Evolutionary conservation across 2,329 filamentous ascomycete genomes (phyloP).

Genomic region (Ophiocordyceps polyrhachis-furcata): DNA sequence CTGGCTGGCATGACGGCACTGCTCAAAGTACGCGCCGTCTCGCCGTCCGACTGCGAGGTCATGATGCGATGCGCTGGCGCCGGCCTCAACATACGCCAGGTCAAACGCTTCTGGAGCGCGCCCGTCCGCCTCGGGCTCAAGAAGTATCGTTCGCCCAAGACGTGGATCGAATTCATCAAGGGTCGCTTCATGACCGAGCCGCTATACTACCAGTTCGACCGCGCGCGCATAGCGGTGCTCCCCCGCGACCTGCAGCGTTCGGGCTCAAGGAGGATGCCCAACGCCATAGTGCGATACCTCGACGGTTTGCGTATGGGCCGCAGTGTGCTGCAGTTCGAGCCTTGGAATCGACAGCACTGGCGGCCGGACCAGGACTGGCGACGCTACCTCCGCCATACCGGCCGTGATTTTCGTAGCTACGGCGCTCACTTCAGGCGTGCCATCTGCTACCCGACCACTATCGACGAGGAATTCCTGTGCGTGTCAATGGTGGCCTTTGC

Average conservation of each 20-base stretch:
- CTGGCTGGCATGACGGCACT: conserved; percentile 17
- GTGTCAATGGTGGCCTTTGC: conserved; percentile 22
- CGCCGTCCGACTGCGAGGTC: conserved; percentile 22
- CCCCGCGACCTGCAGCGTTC: conserved; percentile 18
- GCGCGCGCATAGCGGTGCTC: conserved; percentile 17
- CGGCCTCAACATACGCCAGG: conserved; percentile 16
- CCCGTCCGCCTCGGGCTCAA: conserved; percentile 11
- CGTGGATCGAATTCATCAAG: conserved; percentile 27
- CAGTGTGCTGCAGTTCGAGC: conserved; percentile 9
- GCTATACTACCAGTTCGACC: conserved; percentile 27
- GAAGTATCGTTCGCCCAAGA: conserved; percentile 12
- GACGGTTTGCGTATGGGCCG: conserved; percentile 13
- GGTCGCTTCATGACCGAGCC: conserved; percentile 27
- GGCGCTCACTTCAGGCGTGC: conserved; percentile 11
- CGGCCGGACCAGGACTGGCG: conserved; percentile 9
- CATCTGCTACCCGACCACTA: conserved; percentile 8
- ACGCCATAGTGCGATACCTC: conserved; percentile 8
- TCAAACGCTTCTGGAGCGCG: conserved; percentile 17
- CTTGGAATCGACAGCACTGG: conserved; percentile 12
- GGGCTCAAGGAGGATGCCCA: conserved; percentile 4
- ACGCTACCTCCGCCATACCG: conserved; percentile 9
- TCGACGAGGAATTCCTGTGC: conserved; percentile 22
- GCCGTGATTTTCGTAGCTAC: conserved; percentile 9
- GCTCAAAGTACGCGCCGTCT: conserved; percentile 15
- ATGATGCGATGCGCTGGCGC: conserved; percentile 29